Percentiles rank a stretch among this genome's conserved stretches.
These are phyloP conservation scores for Pontederia paniculata DNA, from an alignment of 176 grass and related monocot genomes.

Conservation along the genomic window DNA sequence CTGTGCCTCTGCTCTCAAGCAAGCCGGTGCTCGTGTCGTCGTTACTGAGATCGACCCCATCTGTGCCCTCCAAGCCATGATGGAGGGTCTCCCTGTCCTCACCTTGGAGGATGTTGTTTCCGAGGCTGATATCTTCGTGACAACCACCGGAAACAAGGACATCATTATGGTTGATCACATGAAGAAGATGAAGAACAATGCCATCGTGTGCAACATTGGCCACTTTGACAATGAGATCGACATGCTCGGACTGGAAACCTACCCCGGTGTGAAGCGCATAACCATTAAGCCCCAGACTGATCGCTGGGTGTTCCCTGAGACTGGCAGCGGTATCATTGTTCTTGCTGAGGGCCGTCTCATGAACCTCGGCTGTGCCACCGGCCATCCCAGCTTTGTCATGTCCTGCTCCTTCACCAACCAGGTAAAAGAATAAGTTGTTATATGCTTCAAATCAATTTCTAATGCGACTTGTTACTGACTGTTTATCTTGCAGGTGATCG, in stretches of 20 bases:
- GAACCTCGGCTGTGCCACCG: slow-evolving; percentile 77
- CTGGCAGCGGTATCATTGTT: slow-evolving; percentile 69
- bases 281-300: slow-evolving; percentile 98
- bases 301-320: slow-evolving; percentile 94
- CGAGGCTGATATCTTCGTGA: slow-evolving; percentile 81
- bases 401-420: slow-evolving; percentile 99
- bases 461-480: too few species aligned
- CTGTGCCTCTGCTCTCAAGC: slow-evolving; percentile 78
- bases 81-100: slow-evolving; percentile 80
- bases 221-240: slow-evolving; percentile 98
- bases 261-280: slow-evolving; percentile 81
- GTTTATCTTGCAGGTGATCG: slow-evolving; percentile 49
- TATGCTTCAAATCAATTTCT: too few species aligned
- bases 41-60: slow-evolving; percentile 93
- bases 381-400: slow-evolving; percentile 97
- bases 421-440: slow-evolving; percentile 27
- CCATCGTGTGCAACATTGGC: slow-evolving; percentile 94
- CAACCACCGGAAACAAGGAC: slow-evolving; percentile 97
- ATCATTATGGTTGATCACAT: slow-evolving; percentile 97
- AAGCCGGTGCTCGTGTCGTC: slow-evolving; percentile 86
- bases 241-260: slow-evolving; percentile 63
- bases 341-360: slow-evolving; percentile 92
- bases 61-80: slow-evolving; percentile 86
- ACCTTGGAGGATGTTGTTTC: slow-evolving; percentile 73
- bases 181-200: slow-evolving; percentile 99